These are phyloP conservation scores for Chimonanthus salicifolius DNA, from an alignment of 164 flowering plant genomes.

Conservation along the genomic window DNA sequence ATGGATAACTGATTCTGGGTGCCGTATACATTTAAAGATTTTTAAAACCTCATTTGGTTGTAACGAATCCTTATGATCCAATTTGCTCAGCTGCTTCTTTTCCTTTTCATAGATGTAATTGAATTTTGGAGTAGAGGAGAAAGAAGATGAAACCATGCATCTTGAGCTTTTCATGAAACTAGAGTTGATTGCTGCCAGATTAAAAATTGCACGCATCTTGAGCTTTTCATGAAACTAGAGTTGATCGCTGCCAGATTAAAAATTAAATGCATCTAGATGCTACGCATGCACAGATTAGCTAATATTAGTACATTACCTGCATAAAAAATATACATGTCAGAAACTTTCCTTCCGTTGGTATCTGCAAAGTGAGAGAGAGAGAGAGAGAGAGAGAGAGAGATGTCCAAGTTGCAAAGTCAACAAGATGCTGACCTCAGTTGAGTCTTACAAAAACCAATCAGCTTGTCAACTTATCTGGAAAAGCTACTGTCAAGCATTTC, in stretches of 20 bases:
- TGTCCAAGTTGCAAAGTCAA: neutral
- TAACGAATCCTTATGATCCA: conserved; percentile 79
- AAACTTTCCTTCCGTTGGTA: neutral
- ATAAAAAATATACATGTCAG: neutral
- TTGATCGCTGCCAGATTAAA: neutral
- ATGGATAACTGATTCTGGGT: conserved; percentile 37
- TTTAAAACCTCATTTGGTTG: conserved; percentile 52
- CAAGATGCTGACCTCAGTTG: neutral
- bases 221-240: neutral
- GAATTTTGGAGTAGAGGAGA: conserved; percentile 4
- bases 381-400: neutral
- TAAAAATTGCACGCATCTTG: neutral
- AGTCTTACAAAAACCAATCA: neutral
- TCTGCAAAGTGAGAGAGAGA: neutral
- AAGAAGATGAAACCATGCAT: neutral
- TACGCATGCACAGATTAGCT: neutral
- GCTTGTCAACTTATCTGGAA: neutral
- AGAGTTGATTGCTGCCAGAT: neutral
- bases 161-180: conserved; percentile 4
- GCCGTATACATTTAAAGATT: conserved; percentile 37
- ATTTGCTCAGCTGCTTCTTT: conserved; percentile 5
- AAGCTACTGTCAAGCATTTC: no score
- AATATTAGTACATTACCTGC: conserved; percentile 5
- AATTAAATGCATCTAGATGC: neutral
- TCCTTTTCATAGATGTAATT: neutral